A percentile compares a stretch with the other conserved stretches of the same genome.
Conservation (phyloP, 2,329 filamentous ascomycete genomes). For the Aphanoascus verrucosus region DNA sequence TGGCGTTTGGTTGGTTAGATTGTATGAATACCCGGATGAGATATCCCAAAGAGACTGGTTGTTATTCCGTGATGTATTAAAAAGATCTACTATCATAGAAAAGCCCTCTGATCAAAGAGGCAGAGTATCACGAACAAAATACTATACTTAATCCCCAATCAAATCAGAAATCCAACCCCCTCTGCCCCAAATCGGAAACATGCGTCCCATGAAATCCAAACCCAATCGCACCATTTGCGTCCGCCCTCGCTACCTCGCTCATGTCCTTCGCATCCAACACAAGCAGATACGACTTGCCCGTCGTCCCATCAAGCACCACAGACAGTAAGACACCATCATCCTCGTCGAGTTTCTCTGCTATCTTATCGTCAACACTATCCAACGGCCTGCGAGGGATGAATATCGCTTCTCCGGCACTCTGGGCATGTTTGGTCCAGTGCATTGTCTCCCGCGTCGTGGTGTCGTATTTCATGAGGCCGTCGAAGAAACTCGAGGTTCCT, state of each 20-base stretch:
- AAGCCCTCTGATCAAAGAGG: neutral
- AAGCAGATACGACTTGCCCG: slow-evolving; percentile 43
- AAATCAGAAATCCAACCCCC: slow-evolving; percentile 5
- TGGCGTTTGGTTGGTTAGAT: neutral
- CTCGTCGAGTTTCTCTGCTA: slow-evolving; percentile 26
- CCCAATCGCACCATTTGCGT: slow-evolving; percentile 39
- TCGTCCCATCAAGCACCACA: slow-evolving; percentile 43
- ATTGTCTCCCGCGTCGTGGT: slow-evolving; percentile 31
- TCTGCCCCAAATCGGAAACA: slow-evolving; percentile 18
- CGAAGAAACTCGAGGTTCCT: slow-evolving; percentile 40
- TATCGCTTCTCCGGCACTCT: slow-evolving; percentile 46
- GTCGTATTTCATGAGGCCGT: slow-evolving; percentile 46
- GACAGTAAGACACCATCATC: slow-evolving; percentile 45
- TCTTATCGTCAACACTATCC: slow-evolving; percentile 13
- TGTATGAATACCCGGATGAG: neutral
- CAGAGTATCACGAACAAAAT: neutral
- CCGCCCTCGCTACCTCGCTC: slow-evolving; percentile 42
- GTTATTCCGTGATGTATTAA: neutral
- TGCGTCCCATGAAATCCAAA: slow-evolving; percentile 46
- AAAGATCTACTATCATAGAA: neutral
- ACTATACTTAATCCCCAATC: neutral
- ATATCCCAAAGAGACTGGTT: neutral
- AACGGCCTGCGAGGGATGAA: slow-evolving; percentile 37
- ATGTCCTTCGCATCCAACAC: slow-evolving; percentile 42
- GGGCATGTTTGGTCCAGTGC: slow-evolving; percentile 39